Evolutionary conservation across 257 asterid species (phyloP).

Genomic region (Phtheirospermum japonicum): DNA sequence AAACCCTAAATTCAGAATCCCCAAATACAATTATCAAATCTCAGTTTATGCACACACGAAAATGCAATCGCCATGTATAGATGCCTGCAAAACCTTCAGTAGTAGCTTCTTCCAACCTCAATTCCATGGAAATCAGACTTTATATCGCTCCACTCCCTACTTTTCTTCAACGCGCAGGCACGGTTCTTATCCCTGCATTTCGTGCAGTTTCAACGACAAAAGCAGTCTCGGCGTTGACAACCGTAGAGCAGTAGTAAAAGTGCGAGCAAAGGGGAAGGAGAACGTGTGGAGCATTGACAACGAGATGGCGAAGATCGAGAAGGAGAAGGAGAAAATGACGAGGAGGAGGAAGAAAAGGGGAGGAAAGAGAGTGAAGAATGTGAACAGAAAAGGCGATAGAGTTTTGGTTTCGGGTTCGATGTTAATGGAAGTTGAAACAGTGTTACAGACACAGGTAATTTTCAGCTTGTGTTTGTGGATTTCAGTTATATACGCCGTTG

Average conservation of each 20-base stretch:
- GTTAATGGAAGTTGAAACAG: conserved; percentile 82
- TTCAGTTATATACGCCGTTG: neutral
- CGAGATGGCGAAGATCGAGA: conserved; percentile 49
- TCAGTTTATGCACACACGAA: neutral
- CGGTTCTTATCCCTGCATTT: conserved; percentile 40
- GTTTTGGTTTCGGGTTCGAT: conserved; percentile 77
- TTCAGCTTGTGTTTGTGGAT: conserved; percentile 3
- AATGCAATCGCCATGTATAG: conserved; percentile 57
- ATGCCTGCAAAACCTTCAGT: conserved; percentile 47
- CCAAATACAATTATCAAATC: conserved; percentile 8
- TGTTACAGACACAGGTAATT: conserved; percentile 84
- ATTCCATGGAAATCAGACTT: conserved; percentile 25
- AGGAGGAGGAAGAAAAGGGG: conserved; percentile 47
- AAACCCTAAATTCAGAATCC: conserved; percentile 27
- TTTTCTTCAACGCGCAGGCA: conserved; percentile 30
- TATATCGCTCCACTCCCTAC: conserved; percentile 24
- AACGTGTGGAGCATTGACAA: conserved; percentile 94
- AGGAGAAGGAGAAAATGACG: conserved; percentile 35
- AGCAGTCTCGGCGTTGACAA: conserved; percentile 7
- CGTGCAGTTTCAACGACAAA: conserved; percentile 42
- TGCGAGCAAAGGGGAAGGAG: conserved; percentile 67
- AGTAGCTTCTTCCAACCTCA: conserved; percentile 16
- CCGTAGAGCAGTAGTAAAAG: conserved; percentile 31
- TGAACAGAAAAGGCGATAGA: conserved; percentile 45
- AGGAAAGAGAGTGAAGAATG: conserved; percentile 54